These are phyloP conservation scores for Candida nemodendra DNA, from an alignment of 805 yeast species.

Conservation along the genomic window DNA sequence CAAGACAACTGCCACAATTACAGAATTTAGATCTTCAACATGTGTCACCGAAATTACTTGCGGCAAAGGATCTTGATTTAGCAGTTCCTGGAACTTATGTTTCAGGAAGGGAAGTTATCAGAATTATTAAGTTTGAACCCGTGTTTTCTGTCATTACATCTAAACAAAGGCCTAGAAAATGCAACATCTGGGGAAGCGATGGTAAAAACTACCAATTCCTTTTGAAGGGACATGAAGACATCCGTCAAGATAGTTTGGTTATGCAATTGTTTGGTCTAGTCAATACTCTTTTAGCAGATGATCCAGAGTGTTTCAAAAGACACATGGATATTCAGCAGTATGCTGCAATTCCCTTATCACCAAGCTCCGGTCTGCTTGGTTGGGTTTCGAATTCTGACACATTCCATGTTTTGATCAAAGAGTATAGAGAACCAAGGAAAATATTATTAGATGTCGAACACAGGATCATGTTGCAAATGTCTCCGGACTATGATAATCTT, in stretches of 20 bases:
- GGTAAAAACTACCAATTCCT: slow-evolving; percentile 84
- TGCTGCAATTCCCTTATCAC: slow-evolving; percentile 94
- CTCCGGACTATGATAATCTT: slow-evolving; percentile 90
- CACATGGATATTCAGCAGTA: slow-evolving; percentile 90
- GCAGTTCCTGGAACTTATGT: slow-evolving; percentile 94
- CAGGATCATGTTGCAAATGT: slow-evolving; percentile 95
- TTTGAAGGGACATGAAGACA: slow-evolving; percentile 96
- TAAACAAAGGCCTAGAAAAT: slow-evolving; percentile 91
- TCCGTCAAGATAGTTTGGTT: slow-evolving; percentile 93
- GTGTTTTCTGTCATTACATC: slow-evolving; percentile 85
- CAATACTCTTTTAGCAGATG: slow-evolving; percentile 82
- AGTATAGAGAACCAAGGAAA: slow-evolving; percentile 88
- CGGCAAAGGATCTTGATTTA: slow-evolving; percentile 73
- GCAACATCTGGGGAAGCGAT: slow-evolving; percentile 80
- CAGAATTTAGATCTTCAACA: slow-evolving; percentile 86
- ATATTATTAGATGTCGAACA: slow-evolving; percentile 90
- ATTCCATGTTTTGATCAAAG: slow-evolving; percentile 87
- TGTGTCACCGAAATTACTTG: slow-evolving; percentile 86
- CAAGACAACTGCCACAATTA: slow-evolving; percentile 83
- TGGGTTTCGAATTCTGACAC: slow-evolving; percentile 99
- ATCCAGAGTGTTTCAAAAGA: slow-evolving; percentile 93
- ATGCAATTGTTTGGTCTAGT: slow-evolving; percentile 98
- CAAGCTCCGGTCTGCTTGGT: slow-evolving; percentile 92
- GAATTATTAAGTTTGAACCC: slow-evolving; percentile 76
- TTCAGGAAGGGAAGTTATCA: slow-evolving; percentile 76